Evolutionary conservation across 1,284 basidiomycete genomes (phyloP), one percentile per base, ranked within the genome.

Genomic region (Testicularia cyperi): DNA sequence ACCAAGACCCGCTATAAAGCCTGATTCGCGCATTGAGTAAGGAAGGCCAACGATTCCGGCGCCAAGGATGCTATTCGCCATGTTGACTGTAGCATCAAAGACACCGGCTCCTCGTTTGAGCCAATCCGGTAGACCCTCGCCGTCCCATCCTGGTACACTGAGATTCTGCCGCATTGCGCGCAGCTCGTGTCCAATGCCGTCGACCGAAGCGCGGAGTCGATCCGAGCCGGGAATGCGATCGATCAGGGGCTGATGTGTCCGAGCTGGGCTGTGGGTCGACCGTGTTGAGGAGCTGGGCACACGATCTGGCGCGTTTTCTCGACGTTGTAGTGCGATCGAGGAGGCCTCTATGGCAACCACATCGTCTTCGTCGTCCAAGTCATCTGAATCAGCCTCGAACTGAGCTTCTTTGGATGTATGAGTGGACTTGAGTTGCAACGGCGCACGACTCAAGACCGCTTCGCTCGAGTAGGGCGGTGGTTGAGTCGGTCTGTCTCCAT

Each of bases 31-130:
- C 49, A 96, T 80, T 25, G 92, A 91, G 75, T 96, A 96, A 1
- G 92, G 92, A 18, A 97, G 80, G 44, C 75, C 78, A 23, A 79
- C 75, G 41, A 79, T 78, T 5, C 90, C 90, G 71, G 94, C 94
- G 30, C 94, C 94, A 19, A 98, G 80, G 40, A 98, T 97, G 6
- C 90, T 92, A 77, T 98, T 98, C 22, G 91, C 90, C 90, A 92
- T 92, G 70, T 92, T 92, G 18, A 88, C 88, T 38, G 92, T 83
- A 6, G 88, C 90, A 67, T 90, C 88, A 3, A 91, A 38, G 78
- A 92, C 79, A 1, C 86, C 86, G 21, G 90, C 90, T 19, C 89
- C 89, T 22, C 73, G 65, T 20, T 66, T 69, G 19, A 78, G 58
- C 78, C 78, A 79, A 24, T 78, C 77, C 6, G 78, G 78, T 5